These are phyloP conservation scores for Rhytidhysteron rufulum DNA, from an alignment of 2,329 filamentous ascomycete genomes.

Conservation along the genomic window DNA sequence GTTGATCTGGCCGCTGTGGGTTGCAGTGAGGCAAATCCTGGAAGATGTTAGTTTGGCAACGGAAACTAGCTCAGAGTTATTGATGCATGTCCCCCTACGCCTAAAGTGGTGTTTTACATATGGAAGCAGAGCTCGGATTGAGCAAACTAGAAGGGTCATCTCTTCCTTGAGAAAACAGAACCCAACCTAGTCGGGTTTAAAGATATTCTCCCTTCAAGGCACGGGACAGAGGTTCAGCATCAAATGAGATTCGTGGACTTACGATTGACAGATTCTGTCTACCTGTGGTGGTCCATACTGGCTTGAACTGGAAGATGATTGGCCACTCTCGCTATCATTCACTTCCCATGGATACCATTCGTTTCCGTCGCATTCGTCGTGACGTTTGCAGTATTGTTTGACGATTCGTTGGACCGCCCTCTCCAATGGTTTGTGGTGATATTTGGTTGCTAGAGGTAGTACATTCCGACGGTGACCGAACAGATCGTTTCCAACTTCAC, in stretches of 20 bases:
- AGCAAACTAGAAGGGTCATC: too few species aligned
- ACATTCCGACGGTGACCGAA: constrained; percentile 44
- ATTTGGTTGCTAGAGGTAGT: constrained; percentile 47
- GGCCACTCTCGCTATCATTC: constrained; percentile 10
- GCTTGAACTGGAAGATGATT: constrained; percentile 1
- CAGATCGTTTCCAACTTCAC: constrained; percentile 45
- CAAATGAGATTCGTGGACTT: too few species aligned
- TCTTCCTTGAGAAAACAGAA: too few species aligned
- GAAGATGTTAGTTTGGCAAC: neutral
- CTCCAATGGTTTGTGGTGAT: constrained; percentile 47
- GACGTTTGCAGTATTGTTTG: constrained; percentile 40
- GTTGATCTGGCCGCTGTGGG: constrained; percentile 44
- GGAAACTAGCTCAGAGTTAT: too few species aligned
- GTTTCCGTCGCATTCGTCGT: constrained; percentile 39
- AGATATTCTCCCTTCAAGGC: too few species aligned
- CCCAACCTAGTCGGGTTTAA: too few species aligned
- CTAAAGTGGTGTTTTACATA: too few species aligned
- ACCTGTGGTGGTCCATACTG: constrained; percentile 12
- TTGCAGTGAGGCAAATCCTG: constrained; percentile 47
- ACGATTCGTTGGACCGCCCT: constrained; percentile 46
- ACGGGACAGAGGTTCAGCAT: too few species aligned
- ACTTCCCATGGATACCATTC: constrained; percentile 44
- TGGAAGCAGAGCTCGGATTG: too few species aligned
- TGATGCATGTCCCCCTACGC: too few species aligned
- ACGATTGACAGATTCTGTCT: constrained; percentile 36